Conservation (phyloP, 2,329 filamentous ascomycete species). For the Cadophora luteo-olivacea region DNA sequence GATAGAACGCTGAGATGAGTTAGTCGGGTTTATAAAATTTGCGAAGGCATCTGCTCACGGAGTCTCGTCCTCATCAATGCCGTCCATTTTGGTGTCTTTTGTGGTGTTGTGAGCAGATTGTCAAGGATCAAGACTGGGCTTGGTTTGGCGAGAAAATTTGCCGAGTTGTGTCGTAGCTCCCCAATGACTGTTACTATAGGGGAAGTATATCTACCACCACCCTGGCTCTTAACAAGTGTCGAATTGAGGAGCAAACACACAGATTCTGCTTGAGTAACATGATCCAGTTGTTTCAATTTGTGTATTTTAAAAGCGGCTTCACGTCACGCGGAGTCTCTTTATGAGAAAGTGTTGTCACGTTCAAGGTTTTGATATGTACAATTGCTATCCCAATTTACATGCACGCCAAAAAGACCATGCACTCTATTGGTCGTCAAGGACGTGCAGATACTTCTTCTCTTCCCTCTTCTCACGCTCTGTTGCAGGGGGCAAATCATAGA, state of each 20-base stretch:
- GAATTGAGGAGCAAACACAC: no score
- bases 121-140: background rate
- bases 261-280: no score
- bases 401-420: constrained; percentile 16
- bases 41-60: constrained; percentile 25
- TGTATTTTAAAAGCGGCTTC: no score
- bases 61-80: constrained; percentile 30
- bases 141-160: constrained; percentile 25
- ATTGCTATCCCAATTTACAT: constrained; percentile 22
- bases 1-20: constrained; percentile 63
- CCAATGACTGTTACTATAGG: background rate
- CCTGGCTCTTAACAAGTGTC: no score
- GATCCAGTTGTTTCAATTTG: no score
- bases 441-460: constrained; percentile 96
- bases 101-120: constrained; percentile 12
- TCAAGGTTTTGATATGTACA: constrained; percentile 30
- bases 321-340: no score
- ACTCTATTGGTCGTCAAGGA: constrained; percentile 81
- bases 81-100: constrained; percentile 26
- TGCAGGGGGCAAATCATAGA: constrained; percentile 92
- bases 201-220: background rate
- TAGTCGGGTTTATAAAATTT: background rate
- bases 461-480: constrained; percentile 94
- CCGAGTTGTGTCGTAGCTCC: background rate
- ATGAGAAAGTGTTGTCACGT: constrained; percentile 17